These are phyloP conservation scores for Adansonia digitata DNA, from an alignment of 345 rosid species.

Conservation along the genomic window DNA sequence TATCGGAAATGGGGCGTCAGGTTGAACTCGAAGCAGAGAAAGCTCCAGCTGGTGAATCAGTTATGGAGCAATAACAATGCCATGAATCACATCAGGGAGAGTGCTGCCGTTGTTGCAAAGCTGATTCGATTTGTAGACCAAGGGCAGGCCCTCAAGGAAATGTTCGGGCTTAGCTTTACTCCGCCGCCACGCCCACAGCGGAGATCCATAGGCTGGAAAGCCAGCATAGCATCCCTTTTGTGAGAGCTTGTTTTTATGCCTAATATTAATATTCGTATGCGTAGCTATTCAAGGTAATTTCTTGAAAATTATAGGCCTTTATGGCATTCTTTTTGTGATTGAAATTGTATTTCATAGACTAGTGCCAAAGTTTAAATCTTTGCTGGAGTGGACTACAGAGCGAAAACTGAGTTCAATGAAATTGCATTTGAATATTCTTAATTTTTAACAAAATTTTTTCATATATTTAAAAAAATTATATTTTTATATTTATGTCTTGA, in stretches of 20 bases:
- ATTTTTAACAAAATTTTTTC: too few relatives aligned
- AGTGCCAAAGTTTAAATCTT: too few relatives aligned
- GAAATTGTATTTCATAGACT: too few relatives aligned
- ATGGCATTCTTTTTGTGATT: too few relatives aligned
- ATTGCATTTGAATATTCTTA: too few relatives aligned
- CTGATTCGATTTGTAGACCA: constrained; percentile 72
- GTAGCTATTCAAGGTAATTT: background rate
- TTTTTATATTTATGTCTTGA: too few relatives aligned
- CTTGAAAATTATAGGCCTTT: constrained; percentile 7
- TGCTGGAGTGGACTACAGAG: too few relatives aligned
- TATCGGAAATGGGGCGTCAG: constrained; percentile 72
- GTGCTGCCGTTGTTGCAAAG: constrained; percentile 75
- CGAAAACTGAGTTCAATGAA: too few relatives aligned
- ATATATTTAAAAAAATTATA: too few relatives aligned
- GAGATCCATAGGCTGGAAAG: constrained; percentile 66
- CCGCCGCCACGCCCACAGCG: constrained; percentile 44
- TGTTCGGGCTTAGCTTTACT: constrained; percentile 87
- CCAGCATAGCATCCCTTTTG: constrained; percentile 52
- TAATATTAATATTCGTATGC: background rate
- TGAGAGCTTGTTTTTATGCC: constrained; percentile 29
- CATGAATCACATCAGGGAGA: constrained; percentile 50
- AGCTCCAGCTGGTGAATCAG: constrained; percentile 63
- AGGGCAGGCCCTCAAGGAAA: constrained; percentile 71
- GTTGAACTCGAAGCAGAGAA: constrained; percentile 64
- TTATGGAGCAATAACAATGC: constrained; percentile 69